Evolutionary conservation across 129 eudicot species (phyloP).

Genomic region (Escallonia herrerae): DNA sequence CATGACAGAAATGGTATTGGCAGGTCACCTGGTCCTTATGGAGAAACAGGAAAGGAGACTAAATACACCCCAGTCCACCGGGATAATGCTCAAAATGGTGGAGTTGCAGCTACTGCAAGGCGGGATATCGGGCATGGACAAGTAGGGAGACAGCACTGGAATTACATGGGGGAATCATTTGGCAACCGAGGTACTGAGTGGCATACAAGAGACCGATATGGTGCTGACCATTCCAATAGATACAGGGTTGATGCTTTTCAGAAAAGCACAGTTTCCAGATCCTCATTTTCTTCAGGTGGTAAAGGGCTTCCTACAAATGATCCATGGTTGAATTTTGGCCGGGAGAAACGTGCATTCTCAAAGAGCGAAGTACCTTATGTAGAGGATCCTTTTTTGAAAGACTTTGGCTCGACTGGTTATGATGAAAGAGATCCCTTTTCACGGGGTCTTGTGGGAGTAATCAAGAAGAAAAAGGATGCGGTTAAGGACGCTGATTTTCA

Average conservation of each 20-base stretch:
- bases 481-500: conserved; percentile 50
- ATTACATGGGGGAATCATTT: conserved; percentile 33
- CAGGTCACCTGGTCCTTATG: conserved; percentile 20
- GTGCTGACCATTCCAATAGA: conserved; percentile 29
- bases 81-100: conserved; percentile 9
- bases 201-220: conserved; percentile 20
- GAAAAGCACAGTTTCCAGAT: conserved; percentile 27
- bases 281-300: conserved; percentile 36
- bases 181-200: conserved; percentile 25
- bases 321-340: conserved; percentile 30
- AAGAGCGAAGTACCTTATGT: conserved; percentile 44
- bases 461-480: conserved; percentile 70
- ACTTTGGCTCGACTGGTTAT: conserved; percentile 40
- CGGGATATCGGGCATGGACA: conserved; percentile 39
- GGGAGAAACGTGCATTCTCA: conserved; percentile 45
- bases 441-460: conserved; percentile 55
- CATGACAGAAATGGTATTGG: conserved; percentile 24
- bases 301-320: conserved; percentile 36
- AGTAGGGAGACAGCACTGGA: conserved; percentile 50
- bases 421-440: conserved; percentile 77
- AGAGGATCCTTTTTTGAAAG: conserved; percentile 50
- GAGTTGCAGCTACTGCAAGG: conserved; percentile 12
- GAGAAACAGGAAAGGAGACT: conserved; percentile 32
- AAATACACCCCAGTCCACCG: conserved; percentile 19
- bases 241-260: conserved; percentile 37